These are phyloP conservation scores for Esteya vermicola DNA, from an alignment of 2,329 filamentous ascomycete species.

Conservation along the genomic window DNA sequence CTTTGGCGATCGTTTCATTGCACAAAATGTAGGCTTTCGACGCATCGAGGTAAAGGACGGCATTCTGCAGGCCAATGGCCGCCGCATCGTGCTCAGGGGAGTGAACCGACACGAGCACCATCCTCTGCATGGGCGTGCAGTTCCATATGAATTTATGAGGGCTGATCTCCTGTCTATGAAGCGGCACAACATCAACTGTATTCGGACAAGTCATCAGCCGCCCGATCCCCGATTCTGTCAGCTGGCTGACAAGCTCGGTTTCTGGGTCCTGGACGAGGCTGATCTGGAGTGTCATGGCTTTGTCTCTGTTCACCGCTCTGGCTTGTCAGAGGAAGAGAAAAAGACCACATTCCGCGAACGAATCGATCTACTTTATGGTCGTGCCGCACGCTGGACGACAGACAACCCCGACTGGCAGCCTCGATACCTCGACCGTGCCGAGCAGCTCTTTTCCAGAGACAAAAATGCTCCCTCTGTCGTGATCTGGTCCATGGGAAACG, in stretches of 20 bases:
- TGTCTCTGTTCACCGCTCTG: slow-evolving; percentile 36
- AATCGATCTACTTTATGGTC: no score
- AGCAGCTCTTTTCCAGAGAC: slow-evolving; percentile 50
- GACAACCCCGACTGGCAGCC: slow-evolving; percentile 46
- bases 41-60: slow-evolving; percentile 47
- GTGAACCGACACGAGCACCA: slow-evolving; percentile 62
- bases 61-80: slow-evolving; percentile 48
- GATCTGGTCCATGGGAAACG: slow-evolving; percentile 61
- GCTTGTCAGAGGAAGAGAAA: no score
- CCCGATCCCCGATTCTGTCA: slow-evolving; percentile 46
- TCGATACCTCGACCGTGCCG: slow-evolving; percentile 54
- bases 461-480: slow-evolving; percentile 59
- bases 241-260: slow-evolving; percentile 49
- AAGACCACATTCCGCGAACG: no score
- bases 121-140: slow-evolving; percentile 44
- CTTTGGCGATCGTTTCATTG: slow-evolving; percentile 22
- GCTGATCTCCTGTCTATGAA: slow-evolving; percentile 55
- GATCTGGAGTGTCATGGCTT: slow-evolving; percentile 41
- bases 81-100: slow-evolving; percentile 44
- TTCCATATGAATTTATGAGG: slow-evolving; percentile 47
- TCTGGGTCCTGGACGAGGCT: slow-evolving; percentile 43
- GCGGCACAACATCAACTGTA: slow-evolving; percentile 54
- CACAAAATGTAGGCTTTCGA: slow-evolving; percentile 48
- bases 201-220: slow-evolving; percentile 55
- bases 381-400: slow-evolving; percentile 44